A percentile compares a stretch with the other conserved stretches of the same genome.
Evolutionary conservation across 768 basidiomycete species (phyloP).

Genomic region (Cystofilobasidium macerans): DNA sequence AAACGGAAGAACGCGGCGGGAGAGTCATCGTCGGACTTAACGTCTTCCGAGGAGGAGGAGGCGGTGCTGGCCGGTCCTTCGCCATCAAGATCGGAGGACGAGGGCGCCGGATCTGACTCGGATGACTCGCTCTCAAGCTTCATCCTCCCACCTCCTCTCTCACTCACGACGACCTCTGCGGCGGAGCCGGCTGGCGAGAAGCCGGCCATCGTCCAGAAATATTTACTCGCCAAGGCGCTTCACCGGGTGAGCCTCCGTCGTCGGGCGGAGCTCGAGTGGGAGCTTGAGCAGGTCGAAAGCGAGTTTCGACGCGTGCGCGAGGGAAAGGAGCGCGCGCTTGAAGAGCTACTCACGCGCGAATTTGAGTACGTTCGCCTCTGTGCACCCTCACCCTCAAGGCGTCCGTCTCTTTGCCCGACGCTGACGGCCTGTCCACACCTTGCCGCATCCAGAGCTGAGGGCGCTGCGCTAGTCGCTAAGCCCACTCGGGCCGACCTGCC

Average conservation of each 20-base stretch:
- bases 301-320: slow-evolving; percentile 7
- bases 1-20: background rate
- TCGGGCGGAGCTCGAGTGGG: slow-evolving; percentile 6
- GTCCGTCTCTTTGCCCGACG: too few species aligned
- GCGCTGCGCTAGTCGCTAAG: too few species aligned
- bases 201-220: slow-evolving; percentile 5
- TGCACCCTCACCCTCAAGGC: too few species aligned
- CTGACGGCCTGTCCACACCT: too few species aligned
- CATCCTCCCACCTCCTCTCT: background rate
- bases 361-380: slow-evolving; percentile 11
- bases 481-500: too few species aligned
- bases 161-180: background rate
- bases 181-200: background rate
- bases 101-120: slow-evolving; percentile 14
- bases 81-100: background rate
- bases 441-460: too few species aligned
- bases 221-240: slow-evolving; percentile 11
- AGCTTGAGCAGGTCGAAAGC: slow-evolving; percentile 6
- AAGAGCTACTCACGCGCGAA: slow-evolving; percentile 7
- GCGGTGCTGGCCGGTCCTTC: background rate
- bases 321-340: slow-evolving; percentile 14
- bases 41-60: background rate
- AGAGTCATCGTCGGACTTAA: background rate
- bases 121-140: slow-evolving; percentile 17
- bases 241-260: slow-evolving; percentile 5